These are phyloP conservation scores for Chaetomiaceae sp. DNA, from an alignment of 2,329 filamentous ascomycete species.

Conservation along the genomic window DNA sequence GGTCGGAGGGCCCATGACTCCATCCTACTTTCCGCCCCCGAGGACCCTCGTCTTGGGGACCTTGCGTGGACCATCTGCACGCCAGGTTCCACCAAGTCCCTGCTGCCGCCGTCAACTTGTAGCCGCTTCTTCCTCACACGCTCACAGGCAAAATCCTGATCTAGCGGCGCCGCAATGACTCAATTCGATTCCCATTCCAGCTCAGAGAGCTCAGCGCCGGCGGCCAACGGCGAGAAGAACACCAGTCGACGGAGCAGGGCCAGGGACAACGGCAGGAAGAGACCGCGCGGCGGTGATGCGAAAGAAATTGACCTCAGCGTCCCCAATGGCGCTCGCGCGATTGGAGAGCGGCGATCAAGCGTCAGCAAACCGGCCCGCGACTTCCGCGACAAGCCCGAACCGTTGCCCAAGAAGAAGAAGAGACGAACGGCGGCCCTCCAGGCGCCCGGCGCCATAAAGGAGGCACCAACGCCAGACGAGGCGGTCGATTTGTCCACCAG, in stretches of 20 bases:
- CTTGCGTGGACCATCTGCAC: slow-evolving; percentile 11
- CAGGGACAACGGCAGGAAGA: slow-evolving; percentile 18
- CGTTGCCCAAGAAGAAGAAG: slow-evolving; percentile 34
- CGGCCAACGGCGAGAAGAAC: slow-evolving; percentile 25
- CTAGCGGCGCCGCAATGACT: slow-evolving; percentile 25
- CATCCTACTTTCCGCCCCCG: no score
- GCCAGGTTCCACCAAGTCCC: background rate
- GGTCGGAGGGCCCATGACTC: background rate
- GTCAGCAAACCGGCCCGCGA: slow-evolving; percentile 57
- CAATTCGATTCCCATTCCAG: slow-evolving; percentile 26
- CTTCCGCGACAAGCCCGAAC: slow-evolving; percentile 47
- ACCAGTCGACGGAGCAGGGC: slow-evolving; percentile 28
- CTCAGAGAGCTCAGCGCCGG: slow-evolving; percentile 25
- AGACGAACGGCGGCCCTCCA: slow-evolving; percentile 23
- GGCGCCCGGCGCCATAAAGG: slow-evolving; percentile 18
- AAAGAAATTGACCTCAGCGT: slow-evolving; percentile 1
- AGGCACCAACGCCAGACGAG: slow-evolving; percentile 23
- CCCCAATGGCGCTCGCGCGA: slow-evolving; percentile 11
- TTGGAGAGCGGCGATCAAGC: slow-evolving; percentile 43
- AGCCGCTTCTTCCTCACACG: background rate
- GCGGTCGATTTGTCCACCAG: slow-evolving; percentile 31
- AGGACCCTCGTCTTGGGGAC: no score
- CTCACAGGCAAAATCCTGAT: background rate
- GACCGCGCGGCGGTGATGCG: slow-evolving; percentile 8
- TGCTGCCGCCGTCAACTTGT: background rate